A percentile compares a stretch with the other conserved stretches of the same genome.
Conservation (phyloP, 2,329 filamentous ascomycete genomes). For the Metarhizium sp. region DNA sequence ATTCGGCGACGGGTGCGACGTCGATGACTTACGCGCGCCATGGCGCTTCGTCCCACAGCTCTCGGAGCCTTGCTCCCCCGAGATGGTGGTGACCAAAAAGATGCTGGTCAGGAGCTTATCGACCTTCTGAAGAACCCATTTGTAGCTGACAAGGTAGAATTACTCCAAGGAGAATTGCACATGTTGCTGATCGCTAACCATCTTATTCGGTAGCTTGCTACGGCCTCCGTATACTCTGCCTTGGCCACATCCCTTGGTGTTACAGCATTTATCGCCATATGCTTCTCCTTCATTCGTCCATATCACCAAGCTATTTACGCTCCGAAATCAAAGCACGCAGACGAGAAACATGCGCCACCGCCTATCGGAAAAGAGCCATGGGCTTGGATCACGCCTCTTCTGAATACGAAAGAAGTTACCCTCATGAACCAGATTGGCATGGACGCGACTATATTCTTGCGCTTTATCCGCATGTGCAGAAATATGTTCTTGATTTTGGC, state of each 20-base stretch:
- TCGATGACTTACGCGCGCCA: neutral
- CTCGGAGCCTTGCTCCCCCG: neutral
- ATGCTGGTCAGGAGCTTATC: slow-evolving; percentile 34
- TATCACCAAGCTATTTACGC: slow-evolving; percentile 91
- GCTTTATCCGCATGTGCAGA: slow-evolving; percentile 82
- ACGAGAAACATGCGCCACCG: slow-evolving; percentile 81
- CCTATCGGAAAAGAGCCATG: slow-evolving; percentile 79
- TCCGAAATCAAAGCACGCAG: slow-evolving; percentile 85
- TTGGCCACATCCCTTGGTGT: slow-evolving; percentile 71
- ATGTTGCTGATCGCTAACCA: neutral
- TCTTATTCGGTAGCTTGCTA: slow-evolving; percentile 15
- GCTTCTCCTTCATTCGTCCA: slow-evolving; percentile 84
- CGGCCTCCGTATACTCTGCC: slow-evolving; percentile 62
- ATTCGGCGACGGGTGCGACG: neutral
- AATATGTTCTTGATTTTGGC: slow-evolving; percentile 74
- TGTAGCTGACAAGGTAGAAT: slow-evolving; percentile 14
- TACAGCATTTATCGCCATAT: slow-evolving; percentile 61
- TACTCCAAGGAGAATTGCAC: neutral
- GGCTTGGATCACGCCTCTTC: slow-evolving; percentile 73
- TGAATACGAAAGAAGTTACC: slow-evolving; percentile 67
- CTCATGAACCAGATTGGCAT: slow-evolving; percentile 77
- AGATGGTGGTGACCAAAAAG: slow-evolving; percentile 7
- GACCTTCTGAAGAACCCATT: slow-evolving; percentile 43
- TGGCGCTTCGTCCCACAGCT: neutral
- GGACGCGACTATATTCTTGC: slow-evolving; percentile 84